Evolutionary conservation across 768 basidiomycete genomes (phyloP).

Genomic region (Boletus tomentosulus): DNA sequence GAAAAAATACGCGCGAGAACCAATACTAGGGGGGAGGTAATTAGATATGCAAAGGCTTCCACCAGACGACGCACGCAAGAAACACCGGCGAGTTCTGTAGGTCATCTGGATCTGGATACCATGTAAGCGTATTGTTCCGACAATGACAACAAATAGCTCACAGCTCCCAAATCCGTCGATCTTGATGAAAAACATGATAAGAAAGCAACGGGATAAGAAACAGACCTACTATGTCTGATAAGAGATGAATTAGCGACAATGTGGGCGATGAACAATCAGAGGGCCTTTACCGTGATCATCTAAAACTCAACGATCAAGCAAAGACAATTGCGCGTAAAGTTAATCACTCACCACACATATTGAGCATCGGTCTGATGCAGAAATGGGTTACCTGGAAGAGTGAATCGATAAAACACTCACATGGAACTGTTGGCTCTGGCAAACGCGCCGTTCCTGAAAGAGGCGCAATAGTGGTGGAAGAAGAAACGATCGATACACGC

Average conservation of each 20-base stretch:
- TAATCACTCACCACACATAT: constrained; percentile 66
- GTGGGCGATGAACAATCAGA: background rate
- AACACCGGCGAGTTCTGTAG: constrained; percentile 73
- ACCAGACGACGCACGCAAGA: constrained; percentile 43
- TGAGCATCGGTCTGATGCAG: constrained; percentile 73
- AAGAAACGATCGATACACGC: constrained; percentile 80
- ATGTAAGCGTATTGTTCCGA: background rate
- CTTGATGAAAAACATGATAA: constrained; percentile 30
- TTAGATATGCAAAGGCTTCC: background rate
- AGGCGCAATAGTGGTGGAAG: constrained; percentile 88
- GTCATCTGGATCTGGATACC: constrained; percentile 68
- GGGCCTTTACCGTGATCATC: constrained; percentile 70
- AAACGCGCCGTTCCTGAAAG: constrained; percentile 86
- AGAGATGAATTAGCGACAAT: constrained; percentile 9
- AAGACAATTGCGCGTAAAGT: background rate
- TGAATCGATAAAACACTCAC: constrained; percentile 39
- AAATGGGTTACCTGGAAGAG: background rate
- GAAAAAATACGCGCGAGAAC: constrained; percentile 83
- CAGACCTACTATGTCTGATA: constrained; percentile 44
- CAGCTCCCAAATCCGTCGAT: constrained; percentile 85
- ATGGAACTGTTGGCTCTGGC: constrained; percentile 88
- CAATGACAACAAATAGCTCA: constrained; percentile 33
- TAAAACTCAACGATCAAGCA: constrained; percentile 21
- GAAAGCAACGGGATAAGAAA: background rate
- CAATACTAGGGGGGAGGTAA: constrained; percentile 51